Conservation (phyloP, 192 early-diverging fungal genomes). For the Anaeromyces robustus region DNA sequence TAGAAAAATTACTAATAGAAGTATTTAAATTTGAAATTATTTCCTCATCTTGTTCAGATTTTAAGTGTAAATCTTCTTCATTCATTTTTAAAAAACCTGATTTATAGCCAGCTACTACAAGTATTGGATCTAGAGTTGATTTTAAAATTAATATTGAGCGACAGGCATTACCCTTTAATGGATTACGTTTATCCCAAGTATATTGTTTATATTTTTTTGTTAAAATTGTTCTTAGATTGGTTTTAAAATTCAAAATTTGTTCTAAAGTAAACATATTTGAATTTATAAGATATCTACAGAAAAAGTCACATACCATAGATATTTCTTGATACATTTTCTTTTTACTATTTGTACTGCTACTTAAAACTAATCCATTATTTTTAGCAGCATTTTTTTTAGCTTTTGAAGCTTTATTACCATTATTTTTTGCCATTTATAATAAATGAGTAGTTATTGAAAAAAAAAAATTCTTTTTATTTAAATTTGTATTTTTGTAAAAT, state of each 20-base stretch:
- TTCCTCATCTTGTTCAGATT: not conserved
- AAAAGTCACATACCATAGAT: not conserved
- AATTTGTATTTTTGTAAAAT: too few relatives aligned
- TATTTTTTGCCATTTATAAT: not conserved
- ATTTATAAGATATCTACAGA: not conserved
- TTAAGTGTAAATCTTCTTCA: not conserved
- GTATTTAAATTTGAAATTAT: not conserved
- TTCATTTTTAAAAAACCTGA: not conserved
- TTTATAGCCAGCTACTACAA: not conserved
- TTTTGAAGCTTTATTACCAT: not conserved
- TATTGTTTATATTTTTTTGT: not conserved
- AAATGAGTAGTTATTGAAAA: too few relatives aligned
- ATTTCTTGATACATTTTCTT: not conserved
- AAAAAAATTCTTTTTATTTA: too few relatives aligned
- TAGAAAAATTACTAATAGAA: not conserved
- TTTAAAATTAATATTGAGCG: not conserved
- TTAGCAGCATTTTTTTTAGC: not conserved
- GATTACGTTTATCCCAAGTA: not conserved
- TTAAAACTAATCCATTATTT: not conserved
- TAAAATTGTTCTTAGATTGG: not conserved
- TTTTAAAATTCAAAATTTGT: not conserved
- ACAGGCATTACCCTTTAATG: not conserved
- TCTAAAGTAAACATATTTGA: not conserved
- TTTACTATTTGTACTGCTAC: not conserved
- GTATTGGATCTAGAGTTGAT: not conserved